phyloP scores from a whole-genome alignment of 495 filamentous ascomycete species.

The Penicilliopsis zonata region DNA sequence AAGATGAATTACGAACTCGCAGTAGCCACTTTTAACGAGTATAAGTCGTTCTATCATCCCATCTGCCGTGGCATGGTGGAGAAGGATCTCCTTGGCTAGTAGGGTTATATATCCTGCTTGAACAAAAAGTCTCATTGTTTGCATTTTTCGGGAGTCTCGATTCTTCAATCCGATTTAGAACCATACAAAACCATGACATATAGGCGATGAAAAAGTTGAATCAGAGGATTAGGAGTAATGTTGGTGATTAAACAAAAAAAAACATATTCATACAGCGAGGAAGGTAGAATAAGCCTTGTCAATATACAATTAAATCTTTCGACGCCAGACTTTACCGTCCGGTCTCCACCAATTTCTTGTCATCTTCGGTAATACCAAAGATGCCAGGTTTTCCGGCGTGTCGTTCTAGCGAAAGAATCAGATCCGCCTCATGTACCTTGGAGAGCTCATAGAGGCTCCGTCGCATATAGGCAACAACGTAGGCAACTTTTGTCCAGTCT shows the following conservation, averaged over 20 bases:
- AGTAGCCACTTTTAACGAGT: constrained; percentile 69
- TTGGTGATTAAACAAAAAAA: too few species aligned
- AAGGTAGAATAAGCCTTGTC: not conserved
- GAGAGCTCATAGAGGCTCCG: constrained; percentile 51
- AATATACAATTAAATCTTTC: not conserved
- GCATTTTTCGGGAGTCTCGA: too few species aligned
- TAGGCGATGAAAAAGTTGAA: too few species aligned
- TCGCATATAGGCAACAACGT: constrained; percentile 70
- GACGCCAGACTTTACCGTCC: constrained; percentile 8
- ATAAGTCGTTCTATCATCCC: constrained; percentile 88
- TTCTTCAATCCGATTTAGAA: too few species aligned
- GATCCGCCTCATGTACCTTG: constrained; percentile 45
- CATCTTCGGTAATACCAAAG: constrained; percentile 22
- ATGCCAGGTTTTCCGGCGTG: constrained; percentile 14
- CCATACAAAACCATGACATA: too few species aligned
- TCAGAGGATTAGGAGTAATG: too few species aligned
- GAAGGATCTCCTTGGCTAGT: constrained; percentile 62
- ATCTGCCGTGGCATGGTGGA: constrained; percentile 76
- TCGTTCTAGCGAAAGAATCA: constrained; percentile 23
- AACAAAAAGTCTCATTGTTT: not conserved
- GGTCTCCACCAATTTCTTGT: constrained; percentile 21
- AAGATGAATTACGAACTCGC: constrained; percentile 63
- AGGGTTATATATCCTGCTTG: too few species aligned
- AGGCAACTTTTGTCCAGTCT: constrained; percentile 57
- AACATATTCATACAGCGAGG: too few species aligned